Base-by-base conservation (phyloP, 2,329 filamentous ascomycete genomes). In the Cladosporium velox region DNA sequence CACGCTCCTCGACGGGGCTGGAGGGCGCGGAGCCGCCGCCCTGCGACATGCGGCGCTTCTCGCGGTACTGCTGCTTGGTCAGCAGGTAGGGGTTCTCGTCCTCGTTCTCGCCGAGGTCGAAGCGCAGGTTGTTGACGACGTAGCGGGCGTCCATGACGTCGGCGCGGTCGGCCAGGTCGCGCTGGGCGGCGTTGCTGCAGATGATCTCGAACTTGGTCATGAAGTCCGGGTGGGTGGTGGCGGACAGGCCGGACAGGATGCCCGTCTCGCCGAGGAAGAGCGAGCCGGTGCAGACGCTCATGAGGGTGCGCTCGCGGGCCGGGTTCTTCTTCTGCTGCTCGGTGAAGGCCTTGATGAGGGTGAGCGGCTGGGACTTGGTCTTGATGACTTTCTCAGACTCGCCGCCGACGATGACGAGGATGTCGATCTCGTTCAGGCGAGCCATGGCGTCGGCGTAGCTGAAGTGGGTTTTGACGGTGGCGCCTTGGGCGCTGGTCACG, bases 51-150 rank as follows among this genome's bases (percentile, higher is more conserved):
- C 75, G 70, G 68, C 76, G 76, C 70, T 84, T 82, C 71, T 91
- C 89, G 70, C 75, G 75, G 68, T 73, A 71, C 70, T 76, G 72
- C 66, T 87, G 87, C 84, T 90, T 91, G 82, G 86, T 88, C 73
- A 91, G 86, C 77, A 95, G 89, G 80, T 94, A 94, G 35, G 91
- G 91, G 79, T 92, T 94, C 79, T 93, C 89, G 69, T 93, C 90
- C 74, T 91, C 87, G 75, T 93, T 88, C 67, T 90, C 90, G 71
- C 84, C 85, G 52, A 95, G 83, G 73, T 95, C 91, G 78, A 94
- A 96, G 72, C 92, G 90, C 67, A 93, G 88, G 80, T 96, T 95
- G 84, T 96, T 96, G 77, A 96, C 92, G 24, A 96, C 91, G 76
- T 95, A 96, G 75, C 91, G 86, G 75, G 91, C 89, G 75, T 95